phyloP scores from a whole-genome alignment of 306 rosid genomes.

The Acmispon strigosus region DNA sequence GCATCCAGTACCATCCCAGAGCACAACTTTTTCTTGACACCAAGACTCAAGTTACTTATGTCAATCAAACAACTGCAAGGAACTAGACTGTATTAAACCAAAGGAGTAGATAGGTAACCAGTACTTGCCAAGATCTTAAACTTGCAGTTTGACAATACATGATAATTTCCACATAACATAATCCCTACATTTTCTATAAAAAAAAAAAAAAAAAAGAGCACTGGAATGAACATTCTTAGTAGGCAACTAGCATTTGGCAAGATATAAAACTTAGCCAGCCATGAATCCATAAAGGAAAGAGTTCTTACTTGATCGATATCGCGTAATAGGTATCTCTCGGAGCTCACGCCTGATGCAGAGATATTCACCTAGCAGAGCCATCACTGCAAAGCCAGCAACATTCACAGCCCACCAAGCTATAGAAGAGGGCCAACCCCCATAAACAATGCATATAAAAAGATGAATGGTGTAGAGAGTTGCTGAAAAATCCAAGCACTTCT shows the following conservation, averaged over 20 bases:
- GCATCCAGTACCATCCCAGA: background rate
- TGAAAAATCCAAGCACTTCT: conserved; percentile 73
- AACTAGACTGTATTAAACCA: conserved; percentile 1
- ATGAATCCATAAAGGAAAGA: background rate
- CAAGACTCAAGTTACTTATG: background rate
- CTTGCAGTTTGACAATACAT: background rate
- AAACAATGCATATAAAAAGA: conserved; percentile 52
- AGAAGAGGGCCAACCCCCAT: conserved; percentile 86
- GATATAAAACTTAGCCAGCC: background rate
- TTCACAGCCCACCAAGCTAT: conserved; percentile 79
- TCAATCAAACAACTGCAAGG: conserved; percentile 61
- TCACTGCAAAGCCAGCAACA: conserved; percentile 66
- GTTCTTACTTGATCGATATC: conserved; percentile 58
- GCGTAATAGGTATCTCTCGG: conserved; percentile 51
- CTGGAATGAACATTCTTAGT: background rate
- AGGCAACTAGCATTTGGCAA: no score
- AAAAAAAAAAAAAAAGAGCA: background rate
- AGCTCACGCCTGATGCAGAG: conserved; percentile 55
- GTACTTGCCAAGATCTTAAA: background rate
- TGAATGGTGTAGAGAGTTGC: conserved; percentile 59
- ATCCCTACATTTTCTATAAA: no score
- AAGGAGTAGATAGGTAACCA: background rate
- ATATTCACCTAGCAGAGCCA: conserved; percentile 60
- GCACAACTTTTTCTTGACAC: conserved; percentile 7
- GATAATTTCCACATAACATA: background rate